Base-by-base conservation (phyloP, 139 green algal genomes). In the Nannochloris sp. region DNA sequence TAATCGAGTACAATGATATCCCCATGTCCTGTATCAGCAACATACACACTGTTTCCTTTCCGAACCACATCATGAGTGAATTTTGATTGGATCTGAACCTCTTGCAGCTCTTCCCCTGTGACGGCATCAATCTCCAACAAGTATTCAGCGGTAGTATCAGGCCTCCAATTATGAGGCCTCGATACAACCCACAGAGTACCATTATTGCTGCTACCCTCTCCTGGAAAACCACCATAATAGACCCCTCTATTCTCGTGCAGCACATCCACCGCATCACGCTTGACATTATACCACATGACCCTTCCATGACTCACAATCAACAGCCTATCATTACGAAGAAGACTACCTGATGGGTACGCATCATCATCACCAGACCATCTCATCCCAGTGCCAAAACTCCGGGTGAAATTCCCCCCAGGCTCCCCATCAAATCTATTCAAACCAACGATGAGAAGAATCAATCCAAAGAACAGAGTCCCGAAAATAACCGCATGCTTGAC, bases 21-120 rank as follows among this genome's bases (percentile, higher is more conserved):
- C 1, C 85, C 85, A 9, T 76, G 59, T 12, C 82, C 85, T 5
- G 84, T 91, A 76, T 78, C 80, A 49, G 70, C 80, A 3, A 87
- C 36, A 48, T 82, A 92, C 44, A 88, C 80, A 2, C 20, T 49
- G 50, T 78, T 66, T 0, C 77, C 73, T 1, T 23, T 23, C 6
- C 85, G 65, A 43, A 88, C 80, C 26, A 74, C 77, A 65, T 91
- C 85, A 61, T 91, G 85, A 2, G 83, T 84, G 62, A 90, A 91
- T 36, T 67, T 63, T 3, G 71, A 81, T 9, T 40, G 14, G 12
- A 66, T 40, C 10, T 23, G 62, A 40, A 82, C 62, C 1, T 74
- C 57, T 14, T 59, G 49, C 62, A 85, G 37, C 69, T 82, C 79
- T 46, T 46, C 4, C 20, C 81, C 80, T 79, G 68, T 82, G 0